phyloP scores from a whole-genome alignment of 306 rosid species.

The Acmispon strigosus region DNA sequence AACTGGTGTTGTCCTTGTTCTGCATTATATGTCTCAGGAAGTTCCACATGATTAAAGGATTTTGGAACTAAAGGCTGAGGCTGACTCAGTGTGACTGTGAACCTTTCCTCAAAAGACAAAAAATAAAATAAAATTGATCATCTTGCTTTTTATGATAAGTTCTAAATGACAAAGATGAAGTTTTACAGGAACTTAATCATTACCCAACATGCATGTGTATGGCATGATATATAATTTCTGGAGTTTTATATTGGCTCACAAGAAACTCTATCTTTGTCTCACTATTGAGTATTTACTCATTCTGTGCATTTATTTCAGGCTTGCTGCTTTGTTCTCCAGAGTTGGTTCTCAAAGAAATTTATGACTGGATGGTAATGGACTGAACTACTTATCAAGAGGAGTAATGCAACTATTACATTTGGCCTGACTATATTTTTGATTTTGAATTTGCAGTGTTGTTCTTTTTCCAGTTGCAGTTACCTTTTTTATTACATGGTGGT shows the following conservation, averaged over 20 bases:
- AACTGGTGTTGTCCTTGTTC: background rate
- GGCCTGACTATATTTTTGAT: constrained; percentile 21
- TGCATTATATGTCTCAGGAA: background rate
- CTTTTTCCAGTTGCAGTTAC: constrained; percentile 92
- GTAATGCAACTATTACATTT: background rate
- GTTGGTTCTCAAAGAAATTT: constrained; percentile 93
- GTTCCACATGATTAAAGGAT: background rate
- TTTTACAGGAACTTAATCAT: background rate
- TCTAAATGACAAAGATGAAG: background rate
- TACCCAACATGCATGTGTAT: background rate
- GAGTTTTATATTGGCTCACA: background rate
- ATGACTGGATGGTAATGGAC: constrained; percentile 87
- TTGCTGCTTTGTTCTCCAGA: constrained; percentile 85
- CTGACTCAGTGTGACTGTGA: background rate
- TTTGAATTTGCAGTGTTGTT: constrained; percentile 70
- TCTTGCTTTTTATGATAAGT: constrained; percentile 3
- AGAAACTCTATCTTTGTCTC: background rate
- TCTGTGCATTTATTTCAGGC: constrained; percentile 47
- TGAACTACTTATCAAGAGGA: constrained; percentile 1
- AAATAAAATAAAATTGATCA: background rate
- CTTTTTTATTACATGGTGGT: constrained; percentile 92
- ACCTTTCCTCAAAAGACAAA: background rate
- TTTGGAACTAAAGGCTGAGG: background rate
- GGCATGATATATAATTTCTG: background rate
- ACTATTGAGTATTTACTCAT: constrained; percentile 10